Evolutionary conservation across 108 stramenopile genomes (phyloP).

Genomic region (Fistulifera pelliculosa): DNA sequence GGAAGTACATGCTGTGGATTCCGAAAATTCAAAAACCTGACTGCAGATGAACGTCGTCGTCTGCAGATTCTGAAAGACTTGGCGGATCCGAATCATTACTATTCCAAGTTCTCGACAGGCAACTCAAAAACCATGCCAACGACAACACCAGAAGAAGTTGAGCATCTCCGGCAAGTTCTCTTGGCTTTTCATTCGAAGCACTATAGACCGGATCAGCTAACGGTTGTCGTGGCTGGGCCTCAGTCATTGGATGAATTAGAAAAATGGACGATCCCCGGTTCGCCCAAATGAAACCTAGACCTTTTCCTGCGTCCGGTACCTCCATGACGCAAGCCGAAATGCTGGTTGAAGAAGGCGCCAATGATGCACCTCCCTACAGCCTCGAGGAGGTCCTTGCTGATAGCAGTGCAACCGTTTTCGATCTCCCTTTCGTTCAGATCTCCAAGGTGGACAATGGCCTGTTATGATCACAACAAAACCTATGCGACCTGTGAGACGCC

Average conservation of each 20-base stretch:
- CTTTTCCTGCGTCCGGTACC: constrained; percentile 2
- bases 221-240: constrained; percentile 67
- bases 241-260: constrained; percentile 73
- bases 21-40: constrained; percentile 85
- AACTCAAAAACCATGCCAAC: constrained; percentile 59
- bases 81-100: constrained; percentile 53
- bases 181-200: constrained; percentile 76
- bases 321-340: constrained; percentile 28
- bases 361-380: constrained; percentile 45
- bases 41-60: constrained; percentile 60
- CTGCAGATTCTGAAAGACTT: constrained; percentile 76
- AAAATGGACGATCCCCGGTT: constrained; percentile 58
- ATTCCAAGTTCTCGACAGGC: constrained; percentile 81
- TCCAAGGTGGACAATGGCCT: constrained; percentile 38
- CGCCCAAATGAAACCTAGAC: constrained; percentile 29
- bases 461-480: constrained; percentile 60
- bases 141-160: constrained; percentile 32
- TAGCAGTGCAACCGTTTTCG: constrained; percentile 5
- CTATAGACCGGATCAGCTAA: constrained; percentile 72
- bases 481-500: constrained; percentile 45
- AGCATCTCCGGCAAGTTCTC: constrained; percentile 50
- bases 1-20: constrained; percentile 83
- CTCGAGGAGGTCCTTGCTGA: constrained; percentile 24
- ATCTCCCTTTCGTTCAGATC: constrained; percentile 27
- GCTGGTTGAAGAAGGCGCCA: constrained; percentile 49